Conservation (phyloP, 2,329 filamentous ascomycete genomes). For the Sporothrix brasiliensis region DNA sequence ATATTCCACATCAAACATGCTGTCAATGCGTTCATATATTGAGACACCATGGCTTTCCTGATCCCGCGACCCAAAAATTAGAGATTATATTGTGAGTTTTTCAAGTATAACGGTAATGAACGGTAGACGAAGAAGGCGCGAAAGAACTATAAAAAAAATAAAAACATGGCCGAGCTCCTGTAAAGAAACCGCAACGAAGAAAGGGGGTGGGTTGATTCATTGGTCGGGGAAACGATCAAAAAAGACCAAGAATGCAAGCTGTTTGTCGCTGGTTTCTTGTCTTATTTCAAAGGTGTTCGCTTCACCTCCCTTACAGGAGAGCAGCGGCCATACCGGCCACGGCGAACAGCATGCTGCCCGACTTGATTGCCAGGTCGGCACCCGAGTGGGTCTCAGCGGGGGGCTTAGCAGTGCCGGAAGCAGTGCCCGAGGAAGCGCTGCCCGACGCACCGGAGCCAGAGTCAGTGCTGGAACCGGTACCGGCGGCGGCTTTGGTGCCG, state of each 20-base stretch:
- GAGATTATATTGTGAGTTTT: slow-evolving; percentile 25
- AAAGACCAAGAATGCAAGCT: neutral
- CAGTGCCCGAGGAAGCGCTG: neutral
- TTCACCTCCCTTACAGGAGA: slow-evolving; percentile 38
- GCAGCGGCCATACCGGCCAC: slow-evolving; percentile 43
- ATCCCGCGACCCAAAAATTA: slow-evolving; percentile 5
- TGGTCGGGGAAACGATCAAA: neutral
- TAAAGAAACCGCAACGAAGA: neutral
- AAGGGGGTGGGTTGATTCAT: neutral
- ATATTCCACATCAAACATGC: neutral
- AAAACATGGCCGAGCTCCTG: neutral
- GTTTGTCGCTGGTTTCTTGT: neutral
- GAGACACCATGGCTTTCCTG: neutral
- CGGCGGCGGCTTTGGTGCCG: slow-evolving; percentile 20
- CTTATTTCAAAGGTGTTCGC: neutral
- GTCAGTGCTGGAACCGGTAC: slow-evolving; percentile 34
- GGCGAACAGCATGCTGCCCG: slow-evolving; percentile 41
- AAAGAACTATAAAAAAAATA: neutral
- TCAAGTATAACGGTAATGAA: neutral
- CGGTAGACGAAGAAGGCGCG: neutral
- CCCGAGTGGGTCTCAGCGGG: slow-evolving; percentile 37
- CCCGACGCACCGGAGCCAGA: slow-evolving; percentile 25
- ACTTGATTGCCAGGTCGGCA: slow-evolving; percentile 40
- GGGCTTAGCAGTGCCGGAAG: slow-evolving; percentile 27
- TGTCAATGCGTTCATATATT: neutral